Evolutionary conservation across 2,329 filamentous ascomycete genomes (phyloP).

Genomic region (Phialophora verrucosa): DNA sequence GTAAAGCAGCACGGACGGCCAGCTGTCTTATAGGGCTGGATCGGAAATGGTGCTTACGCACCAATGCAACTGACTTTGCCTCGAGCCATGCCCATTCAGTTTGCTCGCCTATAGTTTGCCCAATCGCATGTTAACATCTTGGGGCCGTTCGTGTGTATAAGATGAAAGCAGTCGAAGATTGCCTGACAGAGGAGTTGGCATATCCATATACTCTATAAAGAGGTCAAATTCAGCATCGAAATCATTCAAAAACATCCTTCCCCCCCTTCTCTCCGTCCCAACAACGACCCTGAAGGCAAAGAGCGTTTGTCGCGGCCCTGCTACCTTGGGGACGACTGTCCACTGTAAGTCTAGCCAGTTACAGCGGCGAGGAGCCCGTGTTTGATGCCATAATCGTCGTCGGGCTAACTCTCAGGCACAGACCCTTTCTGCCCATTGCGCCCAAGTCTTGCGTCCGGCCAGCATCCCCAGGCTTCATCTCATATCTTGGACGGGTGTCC

Average conservation of each 20-base stretch:
- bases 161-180: conserved; percentile 8
- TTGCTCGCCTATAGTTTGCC: background rate
- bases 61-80: conserved; percentile 11
- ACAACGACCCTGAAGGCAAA: background rate
- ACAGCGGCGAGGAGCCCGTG: background rate
- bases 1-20: conserved; percentile 14
- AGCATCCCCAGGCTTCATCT: background rate
- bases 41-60: conserved; percentile 17
- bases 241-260: conserved; percentile 1
- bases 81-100: conserved; percentile 3
- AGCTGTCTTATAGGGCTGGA: conserved; percentile 22
- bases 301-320: background rate
- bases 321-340: background rate
- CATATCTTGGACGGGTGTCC: background rate
- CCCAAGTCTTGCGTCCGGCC: background rate
- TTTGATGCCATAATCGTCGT: conserved; percentile 20
- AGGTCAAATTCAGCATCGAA: background rate
- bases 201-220: conserved; percentile 9
- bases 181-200: background rate
- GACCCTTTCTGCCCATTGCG: background rate
- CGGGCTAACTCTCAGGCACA: conserved; percentile 14
- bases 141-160: background rate
- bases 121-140: conserved; percentile 1
- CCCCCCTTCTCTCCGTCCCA: background rate
- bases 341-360: conserved; percentile 9